These are phyloP conservation scores for Verticillium dahliae DNA, from an alignment of 2,329 filamentous ascomycete genomes.

Conservation along the genomic window DNA sequence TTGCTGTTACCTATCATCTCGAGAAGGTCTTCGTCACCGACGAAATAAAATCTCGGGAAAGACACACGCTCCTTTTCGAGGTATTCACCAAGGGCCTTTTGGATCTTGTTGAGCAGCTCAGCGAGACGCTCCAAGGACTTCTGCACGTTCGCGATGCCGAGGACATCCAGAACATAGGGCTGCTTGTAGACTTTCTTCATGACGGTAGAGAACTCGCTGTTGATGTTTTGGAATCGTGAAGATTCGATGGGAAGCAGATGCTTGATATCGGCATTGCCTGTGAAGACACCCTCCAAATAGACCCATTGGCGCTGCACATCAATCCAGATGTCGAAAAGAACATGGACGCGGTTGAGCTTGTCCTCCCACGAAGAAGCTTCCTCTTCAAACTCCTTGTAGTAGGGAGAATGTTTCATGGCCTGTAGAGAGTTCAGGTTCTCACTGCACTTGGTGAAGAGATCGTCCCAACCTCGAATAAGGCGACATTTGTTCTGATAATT, in stretches of 20 bases:
- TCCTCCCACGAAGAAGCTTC: conserved; percentile 97
- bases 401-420: conserved; percentile 97
- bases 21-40: conserved; percentile 94
- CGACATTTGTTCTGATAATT: conserved; percentile 98
- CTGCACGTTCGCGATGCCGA: conserved; percentile 92
- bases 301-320: conserved; percentile 99
- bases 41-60: conserved; percentile 98
- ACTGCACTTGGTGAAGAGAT: conserved; percentile 96
- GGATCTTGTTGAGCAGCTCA: conserved; percentile 97
- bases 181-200: conserved; percentile 99
- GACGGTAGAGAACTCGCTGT: conserved; percentile 96
- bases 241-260: conserved; percentile 95
- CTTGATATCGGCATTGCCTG: conserved; percentile 97
- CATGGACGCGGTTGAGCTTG: conserved; percentile 92
- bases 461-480: conserved; percentile 95
- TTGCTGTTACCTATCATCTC: conserved; percentile 99
- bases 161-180: conserved; percentile 89
- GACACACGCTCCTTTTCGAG: conserved; percentile 95
- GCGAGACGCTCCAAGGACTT: conserved; percentile 92
- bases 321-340: conserved; percentile 99
- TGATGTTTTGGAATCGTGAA: conserved; percentile 97
- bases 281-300: conserved; percentile 97
- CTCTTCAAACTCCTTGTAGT: conserved; percentile 99
- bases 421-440: conserved; percentile 97
- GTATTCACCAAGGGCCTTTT: conserved; percentile 97